Conservation (phyloP, 345 rosid genomes). For the Gossypium herbaceum region DNA sequence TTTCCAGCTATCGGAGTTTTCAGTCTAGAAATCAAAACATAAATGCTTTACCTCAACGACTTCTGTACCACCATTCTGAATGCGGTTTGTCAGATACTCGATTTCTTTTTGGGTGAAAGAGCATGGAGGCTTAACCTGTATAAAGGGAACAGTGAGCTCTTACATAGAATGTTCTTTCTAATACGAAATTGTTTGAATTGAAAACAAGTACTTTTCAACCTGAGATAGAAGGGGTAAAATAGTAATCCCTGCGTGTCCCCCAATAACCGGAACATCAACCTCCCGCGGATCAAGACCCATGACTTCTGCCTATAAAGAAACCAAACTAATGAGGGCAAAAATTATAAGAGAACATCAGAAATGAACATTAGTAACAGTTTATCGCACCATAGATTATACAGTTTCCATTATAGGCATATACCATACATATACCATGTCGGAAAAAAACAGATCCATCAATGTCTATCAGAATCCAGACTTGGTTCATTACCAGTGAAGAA, state of each 20-base stretch:
- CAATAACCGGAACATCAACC: conserved; percentile 74
- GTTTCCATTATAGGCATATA: neutral
- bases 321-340: conserved; percentile 1
- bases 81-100: conserved; percentile 79
- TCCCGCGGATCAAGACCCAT: conserved; percentile 79
- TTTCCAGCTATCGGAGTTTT: neutral
- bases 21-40: neutral
- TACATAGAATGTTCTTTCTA: neutral
- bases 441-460: neutral
- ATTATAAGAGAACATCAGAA: neutral
- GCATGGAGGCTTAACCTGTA: conserved; percentile 80
- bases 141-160: neutral
- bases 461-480: neutral
- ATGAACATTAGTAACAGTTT: no score
- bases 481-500: neutral
- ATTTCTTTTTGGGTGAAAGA: conserved; percentile 75
- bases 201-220: conserved; percentile 33
- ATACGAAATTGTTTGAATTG: neutral
- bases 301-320: conserved; percentile 55
- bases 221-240: conserved; percentile 78
- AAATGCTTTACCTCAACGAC: conserved; percentile 68
- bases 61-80: conserved; percentile 97
- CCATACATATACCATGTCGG: neutral
- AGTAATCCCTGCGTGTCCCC: conserved; percentile 83
- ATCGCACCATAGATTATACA: neutral